Evolutionary conservation across 306 rosid genomes (phyloP).

Genomic region (Glycine latifolia): DNA sequence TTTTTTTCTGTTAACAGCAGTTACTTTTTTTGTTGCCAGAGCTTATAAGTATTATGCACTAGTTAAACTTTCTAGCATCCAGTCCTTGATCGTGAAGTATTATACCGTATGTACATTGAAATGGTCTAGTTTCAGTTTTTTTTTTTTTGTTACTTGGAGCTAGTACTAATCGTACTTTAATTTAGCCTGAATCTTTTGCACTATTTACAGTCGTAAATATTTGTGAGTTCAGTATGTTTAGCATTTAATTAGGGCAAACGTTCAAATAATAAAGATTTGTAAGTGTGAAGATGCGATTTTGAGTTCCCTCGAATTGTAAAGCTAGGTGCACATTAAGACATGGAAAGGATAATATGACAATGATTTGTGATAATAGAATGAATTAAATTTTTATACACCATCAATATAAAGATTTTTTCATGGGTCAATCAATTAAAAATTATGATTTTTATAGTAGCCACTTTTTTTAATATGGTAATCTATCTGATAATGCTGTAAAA

Average conservation of each 20-base stretch:
- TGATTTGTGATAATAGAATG: background rate
- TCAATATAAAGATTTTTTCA: too few relatives aligned
- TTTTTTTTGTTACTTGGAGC: conserved; percentile 25
- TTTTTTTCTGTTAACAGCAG: conserved; percentile 52
- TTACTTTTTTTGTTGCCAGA: conserved; percentile 56
- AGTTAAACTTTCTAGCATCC: conserved; percentile 60
- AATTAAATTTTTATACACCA: background rate
- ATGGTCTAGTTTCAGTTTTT: conserved; percentile 37
- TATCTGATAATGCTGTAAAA: background rate
- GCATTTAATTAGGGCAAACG: background rate
- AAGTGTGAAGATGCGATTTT: background rate
- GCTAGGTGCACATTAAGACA: background rate
- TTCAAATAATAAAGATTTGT: too few relatives aligned
- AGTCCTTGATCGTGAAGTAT: conserved; percentile 55
- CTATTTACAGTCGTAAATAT: background rate
- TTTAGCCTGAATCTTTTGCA: background rate
- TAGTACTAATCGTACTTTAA: background rate
- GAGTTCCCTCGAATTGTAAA: conserved; percentile 7
- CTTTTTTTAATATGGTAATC: background rate
- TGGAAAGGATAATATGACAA: background rate
- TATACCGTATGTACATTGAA: conserved; percentile 36
- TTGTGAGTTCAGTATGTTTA: conserved; percentile 8
- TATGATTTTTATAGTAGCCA: too few relatives aligned
- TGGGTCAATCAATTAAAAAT: too few relatives aligned
- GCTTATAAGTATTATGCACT: conserved; percentile 58